Evolutionary conservation across 805 yeast genomes (phyloP), one percentile per base, ranked within the genome.

Genomic region (Sugiyamaella mastotermitis): DNA sequence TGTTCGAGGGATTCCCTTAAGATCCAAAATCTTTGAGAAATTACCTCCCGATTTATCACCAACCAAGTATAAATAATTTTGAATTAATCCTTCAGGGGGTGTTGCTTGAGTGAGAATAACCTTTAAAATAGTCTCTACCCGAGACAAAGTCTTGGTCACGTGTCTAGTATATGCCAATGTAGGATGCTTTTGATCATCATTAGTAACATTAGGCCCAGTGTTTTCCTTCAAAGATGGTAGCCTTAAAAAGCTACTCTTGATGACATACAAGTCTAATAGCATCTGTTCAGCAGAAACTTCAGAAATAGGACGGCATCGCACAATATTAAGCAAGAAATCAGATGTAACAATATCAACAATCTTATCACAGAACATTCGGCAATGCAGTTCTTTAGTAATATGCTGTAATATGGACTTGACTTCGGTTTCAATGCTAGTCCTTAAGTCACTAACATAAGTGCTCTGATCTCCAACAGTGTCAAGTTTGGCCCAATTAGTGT

Each of bases 281-380:
- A 90, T 66, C 56, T 90, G 97, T 56, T 88, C 95, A 3, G 90
- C 82, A 51, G 71, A 71, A 9, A 77, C 65, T 27, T 79, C 83
- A 1, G 78, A 66, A n/a, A 76, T 61, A 0, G 95, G 95, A 38
- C 75, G 78, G 24, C 83, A 64, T 37, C 69, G 68, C 5, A 75
- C 65, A 37, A 87, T 71, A 40, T 72, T 75, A 20, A 70, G 63
- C 36, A 80, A 53, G 49, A 81, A 77, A 13, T 78, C 72, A 25
- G 62, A 63, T 5, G 78, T 64, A 1, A 83, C 60, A 25, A 70
- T 52, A 40, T 88, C 97, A 17, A 85, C 76, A 13, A 83, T 61
- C 41, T 81, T 78, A 51, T 86, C 95, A 55, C 86, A 72, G 33
- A 84, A 72, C 52, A 79, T 80, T 47, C 94, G 70, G 8, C 75